Evolutionary conservation across 2,329 filamentous ascomycete genomes (phyloP).

Genomic region (Claviceps arundinis): DNA sequence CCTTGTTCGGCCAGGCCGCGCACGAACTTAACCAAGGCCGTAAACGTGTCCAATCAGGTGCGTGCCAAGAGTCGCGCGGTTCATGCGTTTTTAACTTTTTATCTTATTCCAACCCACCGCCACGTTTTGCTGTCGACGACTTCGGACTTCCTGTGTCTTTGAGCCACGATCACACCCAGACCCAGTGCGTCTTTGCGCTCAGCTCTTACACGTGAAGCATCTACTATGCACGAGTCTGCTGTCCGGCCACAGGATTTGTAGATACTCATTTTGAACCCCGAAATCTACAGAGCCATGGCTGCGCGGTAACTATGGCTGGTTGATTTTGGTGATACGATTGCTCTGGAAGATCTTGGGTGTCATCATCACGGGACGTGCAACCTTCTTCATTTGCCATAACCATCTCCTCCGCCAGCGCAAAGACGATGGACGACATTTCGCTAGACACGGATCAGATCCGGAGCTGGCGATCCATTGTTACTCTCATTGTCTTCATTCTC

Average conservation of each 20-base stretch:
- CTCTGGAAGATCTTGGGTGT: too few species aligned
- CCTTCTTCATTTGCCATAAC: neutral
- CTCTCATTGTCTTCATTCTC: constrained; percentile 53
- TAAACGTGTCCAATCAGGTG: neutral
- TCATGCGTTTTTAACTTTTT: neutral
- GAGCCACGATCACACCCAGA: neutral
- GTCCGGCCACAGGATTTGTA: neutral
- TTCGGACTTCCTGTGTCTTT: neutral
- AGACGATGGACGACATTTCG: constrained; percentile 4
- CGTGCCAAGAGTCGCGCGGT: neutral
- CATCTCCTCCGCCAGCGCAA: neutral
- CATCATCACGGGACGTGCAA: neutral
- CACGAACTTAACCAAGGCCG: neutral
- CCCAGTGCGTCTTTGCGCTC: neutral
- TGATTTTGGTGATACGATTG: neutral
- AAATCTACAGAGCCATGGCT: neutral
- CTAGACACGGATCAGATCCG: constrained; percentile 30
- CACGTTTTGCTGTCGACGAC: neutral
- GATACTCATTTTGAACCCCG: too few species aligned
- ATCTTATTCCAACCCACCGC: neutral
- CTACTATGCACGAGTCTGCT: neutral
- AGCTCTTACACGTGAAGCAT: neutral
- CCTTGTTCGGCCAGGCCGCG: neutral
- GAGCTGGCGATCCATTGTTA: constrained; percentile 57
- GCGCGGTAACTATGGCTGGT: neutral